Conservation (phyloP, 2,329 filamentous ascomycete genomes). For the Arthrinium phaeospermum region DNA sequence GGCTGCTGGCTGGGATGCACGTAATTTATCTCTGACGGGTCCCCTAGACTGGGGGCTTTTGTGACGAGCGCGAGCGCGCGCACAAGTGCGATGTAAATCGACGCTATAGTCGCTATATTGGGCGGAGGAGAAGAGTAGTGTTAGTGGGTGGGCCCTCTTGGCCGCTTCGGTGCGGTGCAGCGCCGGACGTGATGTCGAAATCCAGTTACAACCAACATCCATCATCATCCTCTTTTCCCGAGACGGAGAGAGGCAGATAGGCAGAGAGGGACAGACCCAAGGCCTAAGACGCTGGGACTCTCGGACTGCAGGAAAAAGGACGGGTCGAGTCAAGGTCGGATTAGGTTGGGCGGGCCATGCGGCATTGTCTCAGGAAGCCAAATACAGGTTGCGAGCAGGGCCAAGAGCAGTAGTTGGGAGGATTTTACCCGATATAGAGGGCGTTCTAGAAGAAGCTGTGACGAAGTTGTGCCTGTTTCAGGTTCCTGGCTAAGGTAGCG, state of each 20-base stretch:
- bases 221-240: neutral
- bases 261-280: neutral
- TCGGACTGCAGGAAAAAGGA: slow-evolving; percentile 4
- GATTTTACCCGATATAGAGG: slow-evolving; percentile 14
- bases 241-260: neutral
- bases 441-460: slow-evolving; percentile 37
- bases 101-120: neutral
- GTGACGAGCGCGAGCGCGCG: neutral
- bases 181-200: slow-evolving; percentile 10
- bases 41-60: neutral
- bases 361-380: slow-evolving; percentile 13
- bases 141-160: neutral
- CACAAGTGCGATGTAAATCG: neutral
- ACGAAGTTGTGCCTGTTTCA: slow-evolving; percentile 36
- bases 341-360: slow-evolving; percentile 13
- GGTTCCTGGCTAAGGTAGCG: slow-evolving; percentile 32
- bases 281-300: neutral
- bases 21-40: slow-evolving; percentile 1
- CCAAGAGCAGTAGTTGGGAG: neutral
- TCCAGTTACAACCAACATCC: slow-evolving; percentile 3
- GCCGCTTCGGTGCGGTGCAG: slow-evolving; percentile 12
- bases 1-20: slow-evolving; percentile 1
- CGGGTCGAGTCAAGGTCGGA: slow-evolving; percentile 12
- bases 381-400: slow-evolving; percentile 6
- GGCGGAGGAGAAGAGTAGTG: neutral